Percentiles rank a stretch among this genome's conserved stretches.
These are phyloP conservation scores for Solanum ahanhuiri DNA, from an alignment of 257 asterid species.

Conservation along the genomic window DNA sequence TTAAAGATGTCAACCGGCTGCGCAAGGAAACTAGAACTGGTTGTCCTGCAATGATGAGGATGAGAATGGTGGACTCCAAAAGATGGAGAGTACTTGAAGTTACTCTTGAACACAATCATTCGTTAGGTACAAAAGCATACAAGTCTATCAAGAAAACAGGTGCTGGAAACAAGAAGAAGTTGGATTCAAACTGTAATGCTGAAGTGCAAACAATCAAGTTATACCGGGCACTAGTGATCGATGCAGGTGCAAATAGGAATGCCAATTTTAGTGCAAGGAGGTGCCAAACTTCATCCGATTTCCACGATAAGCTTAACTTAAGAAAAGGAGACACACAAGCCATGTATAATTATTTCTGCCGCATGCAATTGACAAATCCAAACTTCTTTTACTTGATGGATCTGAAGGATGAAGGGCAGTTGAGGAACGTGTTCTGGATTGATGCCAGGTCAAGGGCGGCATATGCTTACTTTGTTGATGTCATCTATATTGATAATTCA, in stretches of 20 bases:
- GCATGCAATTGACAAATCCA: conserved; percentile 52
- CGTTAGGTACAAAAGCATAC: conserved; percentile 43
- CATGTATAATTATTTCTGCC: conserved; percentile 45
- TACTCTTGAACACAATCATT: conserved; percentile 64
- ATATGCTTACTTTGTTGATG: conserved; percentile 53
- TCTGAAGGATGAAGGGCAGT: conserved; percentile 42
- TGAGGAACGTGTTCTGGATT: conserved; percentile 50
- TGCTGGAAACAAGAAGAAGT: conserved; percentile 46
- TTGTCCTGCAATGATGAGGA: conserved; percentile 73
- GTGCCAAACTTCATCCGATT: conserved; percentile 16
- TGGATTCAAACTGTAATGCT: conserved; percentile 33
- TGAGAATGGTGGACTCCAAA: conserved; percentile 55
- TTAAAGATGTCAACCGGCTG: conserved; percentile 55
- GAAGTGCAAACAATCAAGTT: conserved; percentile 59
- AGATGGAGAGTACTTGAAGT: conserved; percentile 83
- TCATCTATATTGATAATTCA: conserved; percentile 50
- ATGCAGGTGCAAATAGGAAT: conserved; percentile 35
- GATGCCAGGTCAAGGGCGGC: conserved; percentile 52
- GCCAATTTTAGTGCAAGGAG: conserved; percentile 27
- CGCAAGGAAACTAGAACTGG: conserved; percentile 92
- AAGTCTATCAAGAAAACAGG: conserved; percentile 53
- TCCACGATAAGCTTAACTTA: conserved; percentile 28
- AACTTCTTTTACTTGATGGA: conserved; percentile 48
- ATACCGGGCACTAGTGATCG: conserved; percentile 43
- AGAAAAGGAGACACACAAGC: conserved; percentile 53